These are phyloP conservation scores for Coniophora puteana DNA, from an alignment of 1,284 basidiomycete genomes.

Conservation along the genomic window DNA sequence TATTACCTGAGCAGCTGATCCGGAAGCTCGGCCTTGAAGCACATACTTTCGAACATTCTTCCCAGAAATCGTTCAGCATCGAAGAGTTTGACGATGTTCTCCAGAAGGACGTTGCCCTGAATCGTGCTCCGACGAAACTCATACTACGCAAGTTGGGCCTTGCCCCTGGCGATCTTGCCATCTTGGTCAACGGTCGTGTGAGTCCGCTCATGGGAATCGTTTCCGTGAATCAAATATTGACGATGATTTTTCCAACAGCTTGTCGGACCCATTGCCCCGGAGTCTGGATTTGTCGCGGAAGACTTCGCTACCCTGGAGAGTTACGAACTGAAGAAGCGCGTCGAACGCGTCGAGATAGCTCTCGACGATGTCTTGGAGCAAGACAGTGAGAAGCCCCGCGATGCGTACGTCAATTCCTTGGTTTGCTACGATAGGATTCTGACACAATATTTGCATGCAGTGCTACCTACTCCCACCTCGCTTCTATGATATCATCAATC, in stretches of 20 bases:
- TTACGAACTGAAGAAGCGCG: slow-evolving; percentile 72
- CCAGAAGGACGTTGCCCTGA: no score
- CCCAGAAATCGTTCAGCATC: slow-evolving; percentile 38
- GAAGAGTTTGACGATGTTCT: slow-evolving; percentile 28
- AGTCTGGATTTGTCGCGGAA: slow-evolving; percentile 51
- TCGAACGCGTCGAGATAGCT: slow-evolving; percentile 63
- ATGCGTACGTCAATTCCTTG: slow-evolving; percentile 37
- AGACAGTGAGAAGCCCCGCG: slow-evolving; percentile 34
- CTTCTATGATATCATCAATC: slow-evolving; percentile 67
- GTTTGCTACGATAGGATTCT: neutral
- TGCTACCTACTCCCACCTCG: slow-evolving; percentile 50
- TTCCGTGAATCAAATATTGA: neutral
- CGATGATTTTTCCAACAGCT: slow-evolving; percentile 38
- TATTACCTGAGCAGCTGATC: slow-evolving; percentile 35
- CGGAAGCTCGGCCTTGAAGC: slow-evolving; percentile 31
- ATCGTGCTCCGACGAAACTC: no score
- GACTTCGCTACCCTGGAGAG: slow-evolving; percentile 69
- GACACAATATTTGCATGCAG: slow-evolving; percentile 29
- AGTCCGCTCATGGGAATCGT: slow-evolving; percentile 17
- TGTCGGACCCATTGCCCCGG: slow-evolving; percentile 53
- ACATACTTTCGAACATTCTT: slow-evolving; percentile 13
- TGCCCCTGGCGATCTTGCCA: slow-evolving; percentile 49
- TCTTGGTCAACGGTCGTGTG: slow-evolving; percentile 84
- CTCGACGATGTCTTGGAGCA: slow-evolving; percentile 50
- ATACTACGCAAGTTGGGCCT: slow-evolving; percentile 55